A percentile compares a stretch with the other conserved stretches of the same genome.
phyloP scores from a whole-genome alignment of 768 basidiomycete genomes.

The Hypsizygus marmoreus region DNA sequence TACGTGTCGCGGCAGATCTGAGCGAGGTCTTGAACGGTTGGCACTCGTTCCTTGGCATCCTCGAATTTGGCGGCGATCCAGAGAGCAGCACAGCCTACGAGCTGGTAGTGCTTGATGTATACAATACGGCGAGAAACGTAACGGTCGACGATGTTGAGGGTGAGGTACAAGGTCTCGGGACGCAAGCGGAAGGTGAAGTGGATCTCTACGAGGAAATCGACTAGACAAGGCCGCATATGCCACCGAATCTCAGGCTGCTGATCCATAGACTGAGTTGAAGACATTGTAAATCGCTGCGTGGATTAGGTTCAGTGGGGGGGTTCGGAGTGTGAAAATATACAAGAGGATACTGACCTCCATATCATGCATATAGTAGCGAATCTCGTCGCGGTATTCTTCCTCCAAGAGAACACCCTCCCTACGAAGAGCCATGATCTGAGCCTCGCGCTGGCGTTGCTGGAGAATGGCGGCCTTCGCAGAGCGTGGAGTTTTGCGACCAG shows the following conservation, averaged over 20 bases:
- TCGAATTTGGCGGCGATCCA: slow-evolving; percentile 99
- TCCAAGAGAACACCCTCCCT: slow-evolving; percentile 81
- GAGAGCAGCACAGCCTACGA: slow-evolving; percentile 96
- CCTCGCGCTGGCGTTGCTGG: slow-evolving; percentile 69
- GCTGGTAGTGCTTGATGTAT: slow-evolving; percentile 98
- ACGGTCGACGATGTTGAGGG: slow-evolving; percentile 98
- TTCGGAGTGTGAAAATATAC: slow-evolving; percentile 9
- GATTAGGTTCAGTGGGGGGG: slow-evolving; percentile 18
- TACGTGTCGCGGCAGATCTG: slow-evolving; percentile 97
- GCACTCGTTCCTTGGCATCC: slow-evolving; percentile 97
- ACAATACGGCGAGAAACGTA: slow-evolving; percentile 99
- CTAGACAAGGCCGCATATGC: slow-evolving; percentile 99
- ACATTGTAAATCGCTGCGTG: slow-evolving; percentile 72
- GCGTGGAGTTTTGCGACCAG: slow-evolving; percentile 64
- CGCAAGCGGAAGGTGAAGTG: slow-evolving; percentile 97
- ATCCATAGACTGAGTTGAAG: slow-evolving; percentile 95
- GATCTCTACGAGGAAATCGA: slow-evolving; percentile 98
- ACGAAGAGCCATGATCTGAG: slow-evolving; percentile 67
- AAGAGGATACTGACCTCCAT: slow-evolving; percentile 83
- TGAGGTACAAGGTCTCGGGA: slow-evolving; percentile 97
- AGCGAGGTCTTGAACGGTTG: slow-evolving; percentile 90
- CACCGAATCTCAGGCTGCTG: slow-evolving; percentile 98
- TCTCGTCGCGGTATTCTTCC: slow-evolving; percentile 95
- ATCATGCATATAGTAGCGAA: slow-evolving; percentile 91
- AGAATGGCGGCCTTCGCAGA: slow-evolving; percentile 60